Conservation (phyloP, 352 stramenopile genomes). For the Phytophthora hibernalis region DNA sequence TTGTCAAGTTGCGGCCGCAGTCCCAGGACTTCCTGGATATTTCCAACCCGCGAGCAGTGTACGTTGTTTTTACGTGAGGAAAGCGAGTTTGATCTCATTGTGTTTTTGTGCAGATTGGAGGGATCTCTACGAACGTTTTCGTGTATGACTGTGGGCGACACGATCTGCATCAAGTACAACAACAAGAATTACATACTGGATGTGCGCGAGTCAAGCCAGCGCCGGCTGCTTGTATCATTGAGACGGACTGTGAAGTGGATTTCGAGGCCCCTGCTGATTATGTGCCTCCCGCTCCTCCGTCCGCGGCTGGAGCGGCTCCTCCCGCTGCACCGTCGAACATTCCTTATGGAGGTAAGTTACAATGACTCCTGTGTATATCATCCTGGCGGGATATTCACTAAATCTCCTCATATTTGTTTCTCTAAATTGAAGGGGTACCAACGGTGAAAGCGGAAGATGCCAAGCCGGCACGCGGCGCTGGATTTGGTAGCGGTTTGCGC, state of each 20-base stretch:
- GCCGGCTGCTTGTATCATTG: slow-evolving; percentile 98
- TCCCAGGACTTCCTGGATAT: slow-evolving; percentile 99
- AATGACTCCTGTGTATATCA: neutral
- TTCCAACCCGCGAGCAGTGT: slow-evolving; percentile 97
- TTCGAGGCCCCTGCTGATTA: slow-evolving; percentile 96
- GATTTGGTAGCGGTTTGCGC: slow-evolving; percentile 64
- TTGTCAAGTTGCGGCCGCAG: slow-evolving; percentile 99
- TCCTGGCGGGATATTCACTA: neutral
- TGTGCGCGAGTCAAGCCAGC: slow-evolving; percentile 97
- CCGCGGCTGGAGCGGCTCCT: slow-evolving; percentile 24
- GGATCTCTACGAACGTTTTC: slow-evolving; percentile 91
- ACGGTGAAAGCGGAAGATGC: slow-evolving; percentile 64
- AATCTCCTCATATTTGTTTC: neutral
- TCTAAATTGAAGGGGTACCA: slow-evolving; percentile 51
- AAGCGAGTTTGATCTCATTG: neutral
- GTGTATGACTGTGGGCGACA: slow-evolving; percentile 98
- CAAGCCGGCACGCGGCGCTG: slow-evolving; percentile 42
- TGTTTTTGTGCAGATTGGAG: slow-evolving; percentile 57
- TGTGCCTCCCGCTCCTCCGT: slow-evolving; percentile 52
- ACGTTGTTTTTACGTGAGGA: slow-evolving; percentile 56
- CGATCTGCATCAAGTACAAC: slow-evolving; percentile 99
- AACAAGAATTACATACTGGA: slow-evolving; percentile 98
- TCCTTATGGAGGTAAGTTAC: slow-evolving; percentile 66
- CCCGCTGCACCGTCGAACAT: slow-evolving; percentile 50
- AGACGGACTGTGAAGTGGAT: slow-evolving; percentile 99